Evolutionary conservation across 108 stramenopile species (phyloP).

Genomic region (Cyclotella kingstonii): DNA sequence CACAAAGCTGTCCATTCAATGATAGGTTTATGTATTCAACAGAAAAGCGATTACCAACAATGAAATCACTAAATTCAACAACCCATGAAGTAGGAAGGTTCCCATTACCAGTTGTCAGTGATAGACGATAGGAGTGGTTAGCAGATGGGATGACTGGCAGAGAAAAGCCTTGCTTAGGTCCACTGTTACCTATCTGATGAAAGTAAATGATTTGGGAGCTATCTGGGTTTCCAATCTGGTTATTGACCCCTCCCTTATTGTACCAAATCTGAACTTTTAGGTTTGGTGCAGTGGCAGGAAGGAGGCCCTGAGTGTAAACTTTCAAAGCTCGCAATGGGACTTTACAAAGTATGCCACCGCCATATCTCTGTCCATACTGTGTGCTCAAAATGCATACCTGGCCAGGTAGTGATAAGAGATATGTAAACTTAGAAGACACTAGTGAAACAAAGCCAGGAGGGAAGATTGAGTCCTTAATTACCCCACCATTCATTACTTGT

Average conservation of each 20-base stretch:
- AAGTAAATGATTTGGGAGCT: conserved; percentile 38
- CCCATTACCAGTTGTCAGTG: conserved; percentile 29
- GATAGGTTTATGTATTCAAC: conserved; percentile 41
- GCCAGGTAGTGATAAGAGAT: conserved; percentile 35
- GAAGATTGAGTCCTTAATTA: conserved; percentile 35
- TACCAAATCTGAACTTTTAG: conserved; percentile 55
- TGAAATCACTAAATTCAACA: conserved; percentile 58
- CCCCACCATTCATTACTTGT: conserved; percentile 19
- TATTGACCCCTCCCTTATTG: conserved; percentile 15
- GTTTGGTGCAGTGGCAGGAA: conserved; percentile 21
- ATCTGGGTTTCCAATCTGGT: conserved; percentile 12
- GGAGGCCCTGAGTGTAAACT: conserved; percentile 37
- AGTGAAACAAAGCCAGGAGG: conserved; percentile 54
- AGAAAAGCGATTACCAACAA: conserved; percentile 55
- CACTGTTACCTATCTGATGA: conserved; percentile 43
- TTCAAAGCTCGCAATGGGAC: conserved; percentile 48
- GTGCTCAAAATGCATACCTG: conserved; percentile 35
- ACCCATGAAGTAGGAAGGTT: conserved; percentile 56
- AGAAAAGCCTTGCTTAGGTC: conserved; percentile 49
- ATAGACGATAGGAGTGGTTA: conserved; percentile 44
- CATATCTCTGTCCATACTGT: conserved; percentile 29
- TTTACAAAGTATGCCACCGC: conserved; percentile 51
- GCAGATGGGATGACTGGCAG: conserved; percentile 42
- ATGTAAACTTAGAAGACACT: conserved; percentile 44
- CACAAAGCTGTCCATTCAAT: conserved; percentile 44